Percentiles rank a stretch among this genome's conserved stretches.
phyloP scores from a whole-genome alignment of 2,329 filamentous ascomycete genomes.

The Aspergillus tamarii region DNA sequence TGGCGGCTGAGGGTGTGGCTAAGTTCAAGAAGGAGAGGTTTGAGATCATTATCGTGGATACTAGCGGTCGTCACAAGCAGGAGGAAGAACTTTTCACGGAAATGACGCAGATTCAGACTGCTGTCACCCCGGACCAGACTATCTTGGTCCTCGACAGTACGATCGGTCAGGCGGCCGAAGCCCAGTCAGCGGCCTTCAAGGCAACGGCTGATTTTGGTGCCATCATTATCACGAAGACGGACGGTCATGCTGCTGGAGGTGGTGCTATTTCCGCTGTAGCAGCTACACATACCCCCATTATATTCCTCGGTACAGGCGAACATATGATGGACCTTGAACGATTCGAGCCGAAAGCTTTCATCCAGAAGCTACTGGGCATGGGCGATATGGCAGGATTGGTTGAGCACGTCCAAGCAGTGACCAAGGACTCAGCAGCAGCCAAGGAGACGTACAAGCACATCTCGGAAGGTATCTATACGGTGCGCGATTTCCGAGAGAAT shows the following conservation, averaged over 20 bases:
- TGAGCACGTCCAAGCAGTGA: slow-evolving; percentile 94
- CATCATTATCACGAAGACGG: slow-evolving; percentile 98
- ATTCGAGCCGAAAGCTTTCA: slow-evolving; percentile 90
- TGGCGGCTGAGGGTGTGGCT: slow-evolving; percentile 92
- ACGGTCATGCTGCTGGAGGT: slow-evolving; percentile 92
- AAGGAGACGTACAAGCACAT: slow-evolving; percentile 99
- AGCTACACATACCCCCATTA: slow-evolving; percentile 93
- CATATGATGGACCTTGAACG: slow-evolving; percentile 94
- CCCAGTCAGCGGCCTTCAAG: slow-evolving; percentile 95
- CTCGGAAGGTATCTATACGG: slow-evolving; percentile 91
- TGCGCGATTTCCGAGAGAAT: slow-evolving; percentile 92
- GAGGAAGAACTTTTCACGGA: slow-evolving; percentile 95
- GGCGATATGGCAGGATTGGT: slow-evolving; percentile 94
- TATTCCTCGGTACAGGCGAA: slow-evolving; percentile 96
- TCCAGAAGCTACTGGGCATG: slow-evolving; percentile 94
- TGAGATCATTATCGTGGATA: slow-evolving; percentile 98
- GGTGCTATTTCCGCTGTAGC: slow-evolving; percentile 97
- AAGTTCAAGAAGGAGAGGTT: slow-evolving; percentile 99
- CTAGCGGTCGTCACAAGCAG: slow-evolving; percentile 90
- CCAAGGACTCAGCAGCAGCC: slow-evolving; percentile 74
- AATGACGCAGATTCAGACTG: slow-evolving; percentile 94
- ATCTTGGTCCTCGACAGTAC: slow-evolving; percentile 98
- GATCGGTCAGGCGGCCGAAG: slow-evolving; percentile 94
- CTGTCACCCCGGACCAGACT: slow-evolving; percentile 90
- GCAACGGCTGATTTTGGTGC: slow-evolving; percentile 95